Percentiles rank a stretch among this genome's conserved stretches.
These are phyloP conservation scores for Leonotis leonurus DNA, from an alignment of 257 asterid genomes.

Conservation along the genomic window DNA sequence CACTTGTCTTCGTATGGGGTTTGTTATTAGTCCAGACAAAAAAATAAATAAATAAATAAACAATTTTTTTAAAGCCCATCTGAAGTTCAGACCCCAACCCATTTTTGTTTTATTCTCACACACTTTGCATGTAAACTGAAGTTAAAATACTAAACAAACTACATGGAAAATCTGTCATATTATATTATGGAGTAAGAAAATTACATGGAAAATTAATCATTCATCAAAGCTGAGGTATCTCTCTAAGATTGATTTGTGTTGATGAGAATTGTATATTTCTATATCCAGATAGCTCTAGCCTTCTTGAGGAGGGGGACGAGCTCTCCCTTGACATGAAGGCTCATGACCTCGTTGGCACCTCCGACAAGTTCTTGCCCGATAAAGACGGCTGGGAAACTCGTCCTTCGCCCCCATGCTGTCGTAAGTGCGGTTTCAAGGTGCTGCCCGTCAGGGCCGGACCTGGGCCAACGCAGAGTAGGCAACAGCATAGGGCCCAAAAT, in stretches of 20 bases:
- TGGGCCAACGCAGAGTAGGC: no score
- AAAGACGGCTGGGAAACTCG: conserved; percentile 56
- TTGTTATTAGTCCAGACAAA: conserved; percentile 13
- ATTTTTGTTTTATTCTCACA: neutral
- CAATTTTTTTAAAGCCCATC: neutral
- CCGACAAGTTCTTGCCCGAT: conserved; percentile 58
- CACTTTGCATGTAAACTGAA: neutral
- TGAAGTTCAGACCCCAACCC: conserved; percentile 5
- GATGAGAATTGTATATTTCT: conserved; percentile 24
- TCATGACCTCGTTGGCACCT: conserved; percentile 67
- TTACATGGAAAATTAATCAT: conserved; percentile 20
- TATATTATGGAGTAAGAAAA: neutral
- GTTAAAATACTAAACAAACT: neutral
- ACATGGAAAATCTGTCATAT: conserved; percentile 14
- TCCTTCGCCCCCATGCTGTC: conserved; percentile 23
- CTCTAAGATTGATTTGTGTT: neutral
- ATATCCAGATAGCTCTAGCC: conserved; percentile 75
- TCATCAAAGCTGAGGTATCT: conserved; percentile 11
- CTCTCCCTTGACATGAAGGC: conserved; percentile 63
- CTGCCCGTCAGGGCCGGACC: conserved; percentile 50
- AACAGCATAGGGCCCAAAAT: no score
- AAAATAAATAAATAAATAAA: neutral
- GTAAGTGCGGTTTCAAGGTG: conserved; percentile 50
- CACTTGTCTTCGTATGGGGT: conserved; percentile 2
- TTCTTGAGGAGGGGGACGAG: conserved; percentile 62